Evolutionary conservation across 495 filamentous ascomycete genomes (phyloP), one percentile per base, ranked within the genome.

Genomic region (Aspergillus baeticus): DNA sequence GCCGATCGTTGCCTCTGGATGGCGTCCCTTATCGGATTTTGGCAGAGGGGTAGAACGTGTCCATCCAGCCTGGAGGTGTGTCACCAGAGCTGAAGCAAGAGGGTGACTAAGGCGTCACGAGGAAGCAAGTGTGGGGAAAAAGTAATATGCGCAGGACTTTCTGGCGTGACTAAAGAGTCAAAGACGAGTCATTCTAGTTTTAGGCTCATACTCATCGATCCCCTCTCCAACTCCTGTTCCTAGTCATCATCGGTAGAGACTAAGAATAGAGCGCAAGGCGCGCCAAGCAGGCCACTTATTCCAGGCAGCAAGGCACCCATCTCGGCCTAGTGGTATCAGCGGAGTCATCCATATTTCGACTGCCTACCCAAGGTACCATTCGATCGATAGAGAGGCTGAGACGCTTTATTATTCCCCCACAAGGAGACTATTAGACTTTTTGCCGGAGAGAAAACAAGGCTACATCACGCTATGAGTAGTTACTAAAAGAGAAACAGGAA

Each of bases 1-100:
- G 54, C 50, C 53, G 50, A 57, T 57, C 49, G 44, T 23, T 54
- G 45, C 38, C 37, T 60, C 36, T 26, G 15, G 57, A 22, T 36
- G 23, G 15, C 10, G 14, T 10, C 33, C 52, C 58, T 60, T 60
- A 60, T 60, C 49, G 50, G 41, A 15, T 14, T 20, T 33, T 51
- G 31, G 33, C 10, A 42, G 49, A 31, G 15, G 38, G 47, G 47
- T 4, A 29, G 47, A 20, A 26, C 11, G 26, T 20, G 26, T 18
- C 20, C 37, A 38, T 38, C 47, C 4, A 29, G n/a, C n/a, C n/a
- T n/a, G n/a, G 26, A 20, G 34, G 15, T 50, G 47, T 50, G 34
- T 50, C 47, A 38, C 34, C 33, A n/a, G 18, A 26, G 31, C 31
- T 36, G 29, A 29, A 35, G 46, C 48, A 34, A 10, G 34, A 45